A percentile compares a stretch with the other conserved stretches of the same genome.
phyloP scores from a whole-genome alignment of 148 eudicot species.

The Chenopodium berlandieri region DNA sequence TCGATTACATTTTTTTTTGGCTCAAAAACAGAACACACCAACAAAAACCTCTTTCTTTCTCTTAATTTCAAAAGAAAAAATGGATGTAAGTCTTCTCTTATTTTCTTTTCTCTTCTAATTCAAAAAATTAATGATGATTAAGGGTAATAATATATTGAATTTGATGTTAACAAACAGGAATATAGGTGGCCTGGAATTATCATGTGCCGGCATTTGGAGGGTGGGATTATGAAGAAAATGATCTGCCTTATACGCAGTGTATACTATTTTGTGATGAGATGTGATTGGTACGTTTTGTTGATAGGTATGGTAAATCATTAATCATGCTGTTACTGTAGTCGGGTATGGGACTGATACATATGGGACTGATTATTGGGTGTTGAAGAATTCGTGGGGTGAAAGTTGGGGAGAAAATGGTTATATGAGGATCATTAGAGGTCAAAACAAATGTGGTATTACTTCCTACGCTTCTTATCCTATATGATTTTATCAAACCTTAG shows the following conservation, averaged over 20 bases:
- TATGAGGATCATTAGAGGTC: slow-evolving; percentile 27
- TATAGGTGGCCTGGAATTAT: slow-evolving; percentile 32
- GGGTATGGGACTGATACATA: slow-evolving; percentile 29
- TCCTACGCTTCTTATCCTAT: background rate
- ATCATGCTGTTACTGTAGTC: slow-evolving; percentile 32
- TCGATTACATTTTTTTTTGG: background rate
- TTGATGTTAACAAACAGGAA: slow-evolving; percentile 8
- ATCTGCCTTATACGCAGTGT: slow-evolving; percentile 41
- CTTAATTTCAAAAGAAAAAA: background rate
- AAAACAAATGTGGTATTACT: slow-evolving; percentile 18
- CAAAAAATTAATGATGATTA: background rate
- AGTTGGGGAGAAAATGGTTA: slow-evolving; percentile 43
- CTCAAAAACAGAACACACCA: background rate
- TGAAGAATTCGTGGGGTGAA: slow-evolving; percentile 42
- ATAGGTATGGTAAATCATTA: background rate
- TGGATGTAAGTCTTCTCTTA: slow-evolving; percentile 34
- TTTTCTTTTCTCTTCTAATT: background rate
- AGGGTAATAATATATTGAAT: background rate
- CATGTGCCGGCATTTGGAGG: slow-evolving; percentile 90
- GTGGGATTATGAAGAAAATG: slow-evolving; percentile 65
- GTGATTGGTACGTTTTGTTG: too few species aligned
- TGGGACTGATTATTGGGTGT: slow-evolving; percentile 34
- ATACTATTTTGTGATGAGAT: background rate
- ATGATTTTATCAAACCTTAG: too few species aligned
- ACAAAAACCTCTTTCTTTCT: background rate